Evolutionary conservation across 1,139 yeast species (phyloP).

Genomic region (Pichia sp.): DNA sequence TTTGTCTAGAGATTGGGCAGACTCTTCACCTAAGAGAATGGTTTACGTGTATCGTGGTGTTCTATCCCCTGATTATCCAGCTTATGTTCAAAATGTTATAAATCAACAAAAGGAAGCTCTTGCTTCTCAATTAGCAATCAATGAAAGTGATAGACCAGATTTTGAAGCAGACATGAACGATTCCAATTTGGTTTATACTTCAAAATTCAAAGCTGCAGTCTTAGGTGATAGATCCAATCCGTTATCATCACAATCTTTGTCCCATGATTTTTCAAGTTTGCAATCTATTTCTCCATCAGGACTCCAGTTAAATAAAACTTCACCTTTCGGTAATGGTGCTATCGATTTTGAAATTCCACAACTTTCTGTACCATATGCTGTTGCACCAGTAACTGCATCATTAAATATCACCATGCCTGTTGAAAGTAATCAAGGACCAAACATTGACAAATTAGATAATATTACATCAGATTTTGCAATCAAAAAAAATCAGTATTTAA

Average conservation of each 20-base stretch:
- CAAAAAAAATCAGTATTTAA: conserved; percentile 11
- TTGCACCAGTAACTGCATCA: conserved; percentile 74
- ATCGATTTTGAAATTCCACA: conserved; percentile 42
- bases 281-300: conserved; percentile 26
- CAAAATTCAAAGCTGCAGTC: conserved; percentile 4
- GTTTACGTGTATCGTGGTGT: conserved; percentile 77
- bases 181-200: conserved; percentile 7
- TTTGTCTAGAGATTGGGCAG: conserved; percentile 81
- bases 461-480: conserved; percentile 7
- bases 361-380: conserved; percentile 59
- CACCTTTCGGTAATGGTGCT: conserved; percentile 43
- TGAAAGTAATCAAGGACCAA: neutral
- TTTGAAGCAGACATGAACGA: conserved; percentile 8
- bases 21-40: conserved; percentile 82
- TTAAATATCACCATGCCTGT: conserved; percentile 25
- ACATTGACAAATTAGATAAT: conserved; percentile 1
- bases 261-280: conserved; percentile 11
- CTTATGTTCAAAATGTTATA: conserved; percentile 54
- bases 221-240: conserved; percentile 1
- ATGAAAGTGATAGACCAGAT: conserved; percentile 12
- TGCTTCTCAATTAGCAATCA: conserved; percentile 28
- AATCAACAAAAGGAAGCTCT: conserved; percentile 30
- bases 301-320: conserved; percentile 22
- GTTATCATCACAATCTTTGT: conserved; percentile 6
- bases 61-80: conserved; percentile 61